Conservation (phyloP, 1,139 yeast species). For the Casaregolazyma lundiana region DNA sequence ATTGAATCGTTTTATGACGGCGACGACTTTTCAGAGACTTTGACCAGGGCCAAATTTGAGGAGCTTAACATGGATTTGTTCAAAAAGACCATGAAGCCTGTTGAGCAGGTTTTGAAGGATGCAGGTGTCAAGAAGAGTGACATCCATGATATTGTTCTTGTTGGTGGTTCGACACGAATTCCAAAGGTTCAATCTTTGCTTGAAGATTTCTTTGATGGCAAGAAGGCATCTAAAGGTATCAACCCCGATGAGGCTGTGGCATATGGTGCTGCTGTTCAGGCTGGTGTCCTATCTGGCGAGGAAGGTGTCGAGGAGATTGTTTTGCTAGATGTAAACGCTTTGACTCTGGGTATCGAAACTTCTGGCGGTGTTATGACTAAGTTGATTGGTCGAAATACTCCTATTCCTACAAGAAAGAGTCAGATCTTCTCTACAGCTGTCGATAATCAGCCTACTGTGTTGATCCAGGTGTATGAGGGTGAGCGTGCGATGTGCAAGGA, state of each 20-base stretch:
- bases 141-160: conserved; percentile 87
- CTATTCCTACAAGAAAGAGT: conserved; percentile 94
- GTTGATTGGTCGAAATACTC: conserved; percentile 93
- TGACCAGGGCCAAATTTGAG: conserved; percentile 93
- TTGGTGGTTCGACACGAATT: conserved; percentile 97
- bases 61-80: conserved; percentile 83
- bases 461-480: conserved; percentile 95
- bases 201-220: conserved; percentile 83
- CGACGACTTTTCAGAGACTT: conserved; percentile 86
- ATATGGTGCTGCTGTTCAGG: conserved; percentile 97
- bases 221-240: conserved; percentile 92
- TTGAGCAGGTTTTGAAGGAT: conserved; percentile 86
- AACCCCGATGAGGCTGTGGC: conserved; percentile 98
- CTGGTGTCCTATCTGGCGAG: conserved; percentile 91
- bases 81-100: conserved; percentile 88
- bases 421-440: conserved; percentile 96
- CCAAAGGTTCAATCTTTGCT: conserved; percentile 93
- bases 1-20: conserved; percentile 95
- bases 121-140: conserved; percentile 78
- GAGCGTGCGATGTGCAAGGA: conserved; percentile 95
- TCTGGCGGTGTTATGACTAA: conserved; percentile 98
- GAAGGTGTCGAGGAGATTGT: conserved; percentile 77
- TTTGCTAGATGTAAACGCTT: conserved; percentile 87
- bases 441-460: conserved; percentile 95
- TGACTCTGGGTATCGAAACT: conserved; percentile 93